These are phyloP conservation scores for Gossypium bickii DNA, from an alignment of 345 rosid species.

Conservation along the genomic window DNA sequence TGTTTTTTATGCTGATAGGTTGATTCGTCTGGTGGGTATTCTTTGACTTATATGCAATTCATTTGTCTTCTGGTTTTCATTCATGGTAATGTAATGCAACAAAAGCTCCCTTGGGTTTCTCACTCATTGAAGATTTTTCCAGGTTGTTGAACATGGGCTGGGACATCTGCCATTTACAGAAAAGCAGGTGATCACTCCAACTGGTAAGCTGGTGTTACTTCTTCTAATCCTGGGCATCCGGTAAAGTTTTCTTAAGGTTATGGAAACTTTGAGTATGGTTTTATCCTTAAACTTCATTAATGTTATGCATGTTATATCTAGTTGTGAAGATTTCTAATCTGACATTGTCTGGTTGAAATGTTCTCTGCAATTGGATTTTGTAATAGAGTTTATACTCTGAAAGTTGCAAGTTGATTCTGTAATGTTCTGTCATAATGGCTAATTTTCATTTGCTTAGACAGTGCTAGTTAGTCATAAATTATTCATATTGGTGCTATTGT, in stretches of 20 bases:
- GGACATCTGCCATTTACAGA: conserved; percentile 98
- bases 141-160: conserved; percentile 98
- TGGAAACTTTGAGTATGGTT: neutral
- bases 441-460: neutral
- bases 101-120: neutral
- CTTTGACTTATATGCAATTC: neutral
- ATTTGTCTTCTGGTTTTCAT: conserved; percentile 10
- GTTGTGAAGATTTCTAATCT: neutral
- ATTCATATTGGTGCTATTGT: neutral
- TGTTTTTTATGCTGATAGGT: conserved; percentile 88
- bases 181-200: conserved; percentile 92
- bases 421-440: conserved; percentile 5
- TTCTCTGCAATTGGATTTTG: neutral
- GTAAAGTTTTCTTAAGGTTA: neutral
- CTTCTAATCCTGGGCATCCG: neutral
- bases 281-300: neutral
- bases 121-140: conserved; percentile 21
- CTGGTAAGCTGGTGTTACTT: conserved; percentile 53
- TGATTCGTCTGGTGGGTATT: conserved; percentile 85
- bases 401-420: conserved; percentile 4
- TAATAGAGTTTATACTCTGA: conserved; percentile 19
- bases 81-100: neutral
- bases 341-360: neutral
- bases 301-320: neutral
- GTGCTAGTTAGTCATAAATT: neutral